These are phyloP conservation scores for Posidonia australis DNA, from an alignment of 106 monocot species.

Conservation along the genomic window DNA sequence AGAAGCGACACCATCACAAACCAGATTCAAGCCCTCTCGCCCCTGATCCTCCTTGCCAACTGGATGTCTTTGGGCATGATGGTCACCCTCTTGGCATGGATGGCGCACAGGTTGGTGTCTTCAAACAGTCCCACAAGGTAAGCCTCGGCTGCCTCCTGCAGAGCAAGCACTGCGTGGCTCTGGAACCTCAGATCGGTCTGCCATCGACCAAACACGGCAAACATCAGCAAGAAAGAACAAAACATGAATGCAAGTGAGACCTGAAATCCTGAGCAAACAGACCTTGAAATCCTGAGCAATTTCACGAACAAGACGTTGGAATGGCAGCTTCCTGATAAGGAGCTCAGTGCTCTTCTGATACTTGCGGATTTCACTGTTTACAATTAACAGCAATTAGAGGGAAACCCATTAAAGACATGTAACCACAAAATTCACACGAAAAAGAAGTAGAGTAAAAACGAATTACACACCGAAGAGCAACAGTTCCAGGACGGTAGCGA, in stretches of 20 bases:
- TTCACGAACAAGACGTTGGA: conserved; percentile 28
- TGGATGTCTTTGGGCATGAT: conserved; percentile 16
- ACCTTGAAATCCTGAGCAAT: conserved; percentile 37
- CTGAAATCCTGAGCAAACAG: neutral
- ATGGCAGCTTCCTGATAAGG: conserved; percentile 27
- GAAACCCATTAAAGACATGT: neutral
- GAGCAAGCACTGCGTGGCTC: conserved; percentile 13
- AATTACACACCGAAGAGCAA: conserved; percentile 14
- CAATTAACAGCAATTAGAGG: neutral
- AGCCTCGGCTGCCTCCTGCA: conserved; percentile 12
- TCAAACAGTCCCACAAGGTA: conserved; percentile 15
- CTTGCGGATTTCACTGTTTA: conserved; percentile 20
- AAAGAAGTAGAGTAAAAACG: too few species aligned
- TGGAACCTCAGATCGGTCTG: conserved; percentile 19
- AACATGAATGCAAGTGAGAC: too few species aligned
- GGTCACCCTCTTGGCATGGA: conserved; percentile 14
- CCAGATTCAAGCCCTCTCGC: conserved; percentile 3
- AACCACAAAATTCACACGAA: neutral
- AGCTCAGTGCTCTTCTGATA: conserved; percentile 32
- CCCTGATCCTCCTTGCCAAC: conserved; percentile 8
- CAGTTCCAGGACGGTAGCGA: conserved; percentile 17
- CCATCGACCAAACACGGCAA: neutral
- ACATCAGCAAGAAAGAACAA: neutral
- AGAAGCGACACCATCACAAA: neutral
- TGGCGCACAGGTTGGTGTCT: conserved; percentile 10